A percentile compares a stretch with the other conserved stretches of the same genome.
Conservation (phyloP, 352 stramenopile genomes). For the Pythium myriotylum region DNA sequence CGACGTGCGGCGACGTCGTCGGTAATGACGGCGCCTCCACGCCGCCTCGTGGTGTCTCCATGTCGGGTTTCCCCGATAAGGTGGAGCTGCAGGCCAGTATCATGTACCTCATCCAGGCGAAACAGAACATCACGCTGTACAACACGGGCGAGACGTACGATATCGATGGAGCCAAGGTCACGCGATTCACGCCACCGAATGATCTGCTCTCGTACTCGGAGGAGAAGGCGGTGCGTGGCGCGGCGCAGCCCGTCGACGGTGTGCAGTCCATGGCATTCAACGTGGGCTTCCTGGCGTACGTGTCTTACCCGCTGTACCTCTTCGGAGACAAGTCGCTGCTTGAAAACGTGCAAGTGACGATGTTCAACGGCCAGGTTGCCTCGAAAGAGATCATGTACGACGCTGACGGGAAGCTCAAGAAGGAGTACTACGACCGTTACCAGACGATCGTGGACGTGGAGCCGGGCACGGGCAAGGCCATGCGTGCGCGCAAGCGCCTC, state of each 20-base stretch:
- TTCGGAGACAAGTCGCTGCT: slow-evolving; percentile 54
- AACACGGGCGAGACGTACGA: slow-evolving; percentile 49
- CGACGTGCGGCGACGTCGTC: slow-evolving; percentile 56
- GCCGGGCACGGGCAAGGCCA: slow-evolving; percentile 69
- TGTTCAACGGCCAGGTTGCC: slow-evolving; percentile 45
- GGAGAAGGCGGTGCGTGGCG: slow-evolving; percentile 40
- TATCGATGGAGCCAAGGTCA: slow-evolving; percentile 43
- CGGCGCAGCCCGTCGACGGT: slow-evolving; percentile 60
- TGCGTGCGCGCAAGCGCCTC: slow-evolving; percentile 65
- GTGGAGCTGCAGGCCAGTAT: slow-evolving; percentile 32
- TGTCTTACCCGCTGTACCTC: slow-evolving; percentile 75
- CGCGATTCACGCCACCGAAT: slow-evolving; percentile 47
- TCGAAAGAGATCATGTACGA: slow-evolving; percentile 52
- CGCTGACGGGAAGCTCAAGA: slow-evolving; percentile 44
- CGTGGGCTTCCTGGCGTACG: slow-evolving; percentile 66
- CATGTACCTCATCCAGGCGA: slow-evolving; percentile 51
- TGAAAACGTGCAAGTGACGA: slow-evolving; percentile 55
- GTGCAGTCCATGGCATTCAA: slow-evolving; percentile 69
- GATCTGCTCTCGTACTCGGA: slow-evolving; percentile 41
- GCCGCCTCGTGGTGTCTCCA: slow-evolving; percentile 43
- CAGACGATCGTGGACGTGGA: slow-evolving; percentile 72
- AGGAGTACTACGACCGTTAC: slow-evolving; percentile 47
- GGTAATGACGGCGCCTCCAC: slow-evolving; percentile 48
- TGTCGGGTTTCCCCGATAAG: slow-evolving; percentile 52
- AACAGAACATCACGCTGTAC: slow-evolving; percentile 54